These are phyloP conservation scores for Russula compacta DNA, from an alignment of 768 basidiomycete species.

Conservation along the genomic window DNA sequence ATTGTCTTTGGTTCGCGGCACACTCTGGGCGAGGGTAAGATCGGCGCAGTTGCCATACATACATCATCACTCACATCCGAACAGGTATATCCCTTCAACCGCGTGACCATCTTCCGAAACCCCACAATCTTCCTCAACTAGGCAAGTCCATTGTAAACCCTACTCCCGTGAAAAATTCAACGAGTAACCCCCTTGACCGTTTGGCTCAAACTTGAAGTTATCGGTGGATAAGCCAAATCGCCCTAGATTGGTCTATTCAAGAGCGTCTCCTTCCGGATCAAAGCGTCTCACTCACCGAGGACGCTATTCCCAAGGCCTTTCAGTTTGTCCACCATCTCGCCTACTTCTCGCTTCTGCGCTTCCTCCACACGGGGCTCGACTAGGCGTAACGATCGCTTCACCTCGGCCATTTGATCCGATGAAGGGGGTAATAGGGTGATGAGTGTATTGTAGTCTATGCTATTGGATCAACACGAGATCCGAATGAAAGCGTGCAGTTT, in stretches of 20 bases:
- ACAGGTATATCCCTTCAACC: constrained; percentile 25
- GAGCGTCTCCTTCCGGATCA: not conserved
- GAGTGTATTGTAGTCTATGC: constrained; percentile 70
- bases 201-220: constrained; percentile 94
- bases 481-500: not conserved
- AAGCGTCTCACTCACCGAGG: constrained; percentile 47
- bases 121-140: constrained; percentile 26
- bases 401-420: constrained; percentile 41
- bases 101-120: constrained; percentile 25
- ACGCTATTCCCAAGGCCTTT: constrained; percentile 89
- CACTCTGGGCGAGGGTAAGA: constrained; percentile 54
- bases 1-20: constrained; percentile 64
- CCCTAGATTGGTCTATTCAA: constrained; percentile 36
- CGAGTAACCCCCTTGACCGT: constrained; percentile 92
- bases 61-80: not conserved
- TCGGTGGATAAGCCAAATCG: constrained; percentile 92
- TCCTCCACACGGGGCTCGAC: constrained; percentile 63
- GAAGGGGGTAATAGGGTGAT: constrained; percentile 49
- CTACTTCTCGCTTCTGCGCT: constrained; percentile 78
- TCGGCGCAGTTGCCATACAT: not conserved
- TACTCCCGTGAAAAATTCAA: constrained; percentile 67
- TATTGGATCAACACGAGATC: not conserved
- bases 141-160: not conserved
- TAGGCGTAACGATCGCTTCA: constrained; percentile 39
- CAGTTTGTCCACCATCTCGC: constrained; percentile 86